These are phyloP conservation scores for Fistulifera pelliculosa DNA, from an alignment of 108 stramenopile species.

Conservation along the genomic window DNA sequence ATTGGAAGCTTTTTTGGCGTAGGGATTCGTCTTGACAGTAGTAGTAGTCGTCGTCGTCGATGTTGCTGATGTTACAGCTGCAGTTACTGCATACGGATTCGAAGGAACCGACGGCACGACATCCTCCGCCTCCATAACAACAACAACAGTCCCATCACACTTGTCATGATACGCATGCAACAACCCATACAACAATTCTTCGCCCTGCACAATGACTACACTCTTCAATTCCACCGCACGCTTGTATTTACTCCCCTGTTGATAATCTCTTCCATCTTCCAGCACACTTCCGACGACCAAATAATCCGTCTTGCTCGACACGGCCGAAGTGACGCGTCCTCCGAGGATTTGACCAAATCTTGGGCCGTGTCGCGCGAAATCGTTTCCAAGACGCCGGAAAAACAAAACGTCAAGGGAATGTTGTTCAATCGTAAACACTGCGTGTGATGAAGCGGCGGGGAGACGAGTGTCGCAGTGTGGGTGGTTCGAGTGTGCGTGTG, in stretches of 20 bases:
- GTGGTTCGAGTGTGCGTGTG: conserved; percentile 10
- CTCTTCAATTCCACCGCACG: conserved; percentile 41
- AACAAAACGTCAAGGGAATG: conserved; percentile 52
- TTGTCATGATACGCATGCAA: conserved; percentile 40
- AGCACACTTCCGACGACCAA: conserved; percentile 72
- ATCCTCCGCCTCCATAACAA: background rate
- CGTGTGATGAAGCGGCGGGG: conserved; percentile 12
- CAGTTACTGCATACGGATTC: conserved; percentile 2
- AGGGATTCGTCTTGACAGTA: conserved; percentile 13
- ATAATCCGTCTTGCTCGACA: conserved; percentile 81
- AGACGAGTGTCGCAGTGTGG: conserved; percentile 11
- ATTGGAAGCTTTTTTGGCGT: conserved; percentile 17
- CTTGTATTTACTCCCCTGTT: conserved; percentile 75
- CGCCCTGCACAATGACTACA: conserved; percentile 37
- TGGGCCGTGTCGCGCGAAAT: conserved; percentile 49
- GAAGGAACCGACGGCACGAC: conserved; percentile 8
- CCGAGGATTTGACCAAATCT: conserved; percentile 75
- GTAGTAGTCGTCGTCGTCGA: conserved; percentile 7
- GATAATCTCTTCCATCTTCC: conserved; percentile 85
- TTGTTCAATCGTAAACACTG: conserved; percentile 17
- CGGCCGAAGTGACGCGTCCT: conserved; percentile 65
- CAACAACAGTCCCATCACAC: conserved; percentile 15
- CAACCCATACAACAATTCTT: conserved; percentile 51
- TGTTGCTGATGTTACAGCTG: conserved; percentile 7
- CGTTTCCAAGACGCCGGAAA: conserved; percentile 57